phyloP scores from a whole-genome alignment of 2,329 filamentous ascomycete genomes.

The Penicillium oxalicum region DNA sequence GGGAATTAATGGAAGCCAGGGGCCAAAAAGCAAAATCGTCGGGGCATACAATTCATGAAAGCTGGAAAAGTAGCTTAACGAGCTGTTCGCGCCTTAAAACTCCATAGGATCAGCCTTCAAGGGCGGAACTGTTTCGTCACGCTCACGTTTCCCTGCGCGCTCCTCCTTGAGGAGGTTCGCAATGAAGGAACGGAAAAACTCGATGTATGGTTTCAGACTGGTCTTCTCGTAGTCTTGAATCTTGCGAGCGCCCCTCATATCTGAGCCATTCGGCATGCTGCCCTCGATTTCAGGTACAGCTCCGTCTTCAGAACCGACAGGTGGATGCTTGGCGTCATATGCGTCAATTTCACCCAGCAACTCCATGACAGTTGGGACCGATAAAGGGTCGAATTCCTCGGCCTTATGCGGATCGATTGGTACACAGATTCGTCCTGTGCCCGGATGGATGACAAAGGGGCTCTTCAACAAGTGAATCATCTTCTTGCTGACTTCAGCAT shows the following conservation, averaged over 20 bases:
- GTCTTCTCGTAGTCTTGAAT: constrained; percentile 95
- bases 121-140: constrained; percentile 42
- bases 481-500: constrained; percentile 96
- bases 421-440: constrained; percentile 89
- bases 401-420: constrained; percentile 73
- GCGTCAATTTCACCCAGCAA: constrained; percentile 80
- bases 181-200: constrained; percentile 81
- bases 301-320: constrained; percentile 27
- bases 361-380: constrained; percentile 81
- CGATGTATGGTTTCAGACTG: constrained; percentile 83
- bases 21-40: not conserved
- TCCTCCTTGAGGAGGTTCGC: constrained; percentile 72
- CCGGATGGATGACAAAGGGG: constrained; percentile 92
- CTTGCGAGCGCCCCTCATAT: constrained; percentile 38
- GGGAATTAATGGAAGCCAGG: too few relatives aligned
- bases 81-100: constrained; percentile 44
- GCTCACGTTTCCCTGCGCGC: constrained; percentile 46
- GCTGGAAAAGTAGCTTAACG: not conserved
- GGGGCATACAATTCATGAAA: constrained; percentile 18
- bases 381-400: constrained; percentile 78
- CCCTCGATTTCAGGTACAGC: constrained; percentile 40
- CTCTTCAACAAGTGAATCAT: constrained; percentile 96
- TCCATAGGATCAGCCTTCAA: constrained; percentile 54
- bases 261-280: constrained; percentile 26
- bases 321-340: constrained; percentile 51